phyloP scores from a whole-genome alignment of 129 eudicot species.

The Tagetes patula region DNA sequence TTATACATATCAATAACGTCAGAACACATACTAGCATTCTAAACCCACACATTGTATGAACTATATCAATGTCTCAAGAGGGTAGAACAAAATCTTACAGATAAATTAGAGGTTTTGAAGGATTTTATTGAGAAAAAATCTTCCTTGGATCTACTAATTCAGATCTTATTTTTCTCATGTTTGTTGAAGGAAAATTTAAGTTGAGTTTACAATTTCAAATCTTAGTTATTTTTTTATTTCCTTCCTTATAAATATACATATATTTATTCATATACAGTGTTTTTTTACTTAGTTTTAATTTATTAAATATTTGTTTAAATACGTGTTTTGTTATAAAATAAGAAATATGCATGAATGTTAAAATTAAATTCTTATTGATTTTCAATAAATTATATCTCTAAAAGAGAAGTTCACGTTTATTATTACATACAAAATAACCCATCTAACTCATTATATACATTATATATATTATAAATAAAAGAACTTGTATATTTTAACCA shows the following conservation, averaged over 20 bases:
- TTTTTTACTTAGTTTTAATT: no score
- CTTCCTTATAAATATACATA: not conserved
- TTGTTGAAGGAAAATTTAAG: not conserved
- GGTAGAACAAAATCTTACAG: not conserved
- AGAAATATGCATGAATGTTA: no score
- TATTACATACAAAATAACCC: no score
- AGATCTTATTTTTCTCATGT: slow-evolving; percentile 15
- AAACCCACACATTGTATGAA: slow-evolving; percentile 9
- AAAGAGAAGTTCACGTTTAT: no score
- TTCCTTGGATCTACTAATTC: not conserved
- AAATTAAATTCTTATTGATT: no score
- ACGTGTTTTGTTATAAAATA: no score
- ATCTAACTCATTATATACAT: no score
- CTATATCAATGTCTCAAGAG: not conserved
- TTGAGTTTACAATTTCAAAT: slow-evolving; percentile 11
- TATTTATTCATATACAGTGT: no score
- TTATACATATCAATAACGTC: slow-evolving; percentile 14
- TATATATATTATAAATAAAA: no score
- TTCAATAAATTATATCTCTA: no score
- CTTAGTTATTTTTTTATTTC: not conserved
- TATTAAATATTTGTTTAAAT: no score
- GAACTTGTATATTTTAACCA: no score
- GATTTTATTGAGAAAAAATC: not conserved
- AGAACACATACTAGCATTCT: slow-evolving; percentile 15
- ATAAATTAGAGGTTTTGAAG: not conserved